Percentiles rank a stretch among this genome's conserved stretches.
Conservation (phyloP, 345 rosid genomes). For the Toxicodendron radicans region DNA sequence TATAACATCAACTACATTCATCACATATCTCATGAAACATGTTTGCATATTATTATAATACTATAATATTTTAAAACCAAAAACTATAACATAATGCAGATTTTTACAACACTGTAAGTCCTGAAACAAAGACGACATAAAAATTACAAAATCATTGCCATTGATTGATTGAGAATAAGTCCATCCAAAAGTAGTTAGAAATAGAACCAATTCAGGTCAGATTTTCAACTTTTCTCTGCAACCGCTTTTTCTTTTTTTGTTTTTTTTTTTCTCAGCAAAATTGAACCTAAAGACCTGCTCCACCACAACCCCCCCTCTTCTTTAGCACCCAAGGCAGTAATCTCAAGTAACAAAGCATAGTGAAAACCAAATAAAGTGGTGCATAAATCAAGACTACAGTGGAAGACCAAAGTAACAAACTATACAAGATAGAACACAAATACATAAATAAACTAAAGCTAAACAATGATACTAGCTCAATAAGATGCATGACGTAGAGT, state of each 20-base stretch:
- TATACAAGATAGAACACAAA: neutral
- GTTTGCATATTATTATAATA: neutral
- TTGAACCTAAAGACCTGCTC: neutral
- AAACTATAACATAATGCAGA: too few species aligned
- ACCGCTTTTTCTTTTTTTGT: neutral
- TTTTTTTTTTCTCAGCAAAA: neutral
- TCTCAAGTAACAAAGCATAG: neutral
- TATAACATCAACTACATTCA: neutral
- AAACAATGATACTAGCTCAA: neutral
- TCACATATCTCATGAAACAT: neutral
- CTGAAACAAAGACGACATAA: neutral
- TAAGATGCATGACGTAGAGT: neutral
- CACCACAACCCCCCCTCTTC: neutral
- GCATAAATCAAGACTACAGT: neutral
- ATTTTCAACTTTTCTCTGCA: neutral
- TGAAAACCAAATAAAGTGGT: neutral
- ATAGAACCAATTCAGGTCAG: neutral
- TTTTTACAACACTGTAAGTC: neutral
- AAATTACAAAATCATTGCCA: neutral
- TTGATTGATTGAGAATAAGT: neutral
- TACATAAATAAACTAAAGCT: neutral
- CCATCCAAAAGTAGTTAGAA: neutral
- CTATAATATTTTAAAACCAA: neutral
- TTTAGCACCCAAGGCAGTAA: neutral
- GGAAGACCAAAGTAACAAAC: neutral